A percentile compares a stretch with the other conserved stretches of the same genome.
Evolutionary conservation across 306 rosid genomes (phyloP).

Genomic region (Bauhinia variegata): DNA sequence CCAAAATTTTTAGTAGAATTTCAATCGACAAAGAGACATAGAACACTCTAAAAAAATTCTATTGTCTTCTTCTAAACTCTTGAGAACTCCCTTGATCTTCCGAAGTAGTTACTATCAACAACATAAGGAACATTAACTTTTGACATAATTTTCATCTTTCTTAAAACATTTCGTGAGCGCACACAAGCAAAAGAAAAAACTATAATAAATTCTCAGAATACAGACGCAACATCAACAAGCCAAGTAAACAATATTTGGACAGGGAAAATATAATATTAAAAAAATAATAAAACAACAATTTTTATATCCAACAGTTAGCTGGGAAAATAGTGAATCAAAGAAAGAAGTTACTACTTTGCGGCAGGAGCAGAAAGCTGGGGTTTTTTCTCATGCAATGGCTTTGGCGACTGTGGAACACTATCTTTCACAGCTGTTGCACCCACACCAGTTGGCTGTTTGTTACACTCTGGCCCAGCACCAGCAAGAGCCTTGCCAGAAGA

Average conservation of each 20-base stretch:
- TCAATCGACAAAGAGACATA: not conserved
- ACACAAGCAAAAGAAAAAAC: not conserved
- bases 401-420: conserved; percentile 56
- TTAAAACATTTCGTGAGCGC: conserved; percentile 14
- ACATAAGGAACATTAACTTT: conserved; percentile 21
- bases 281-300: not conserved
- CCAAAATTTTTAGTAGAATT: conserved; percentile 4
- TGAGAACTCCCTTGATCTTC: not conserved
- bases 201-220: not conserved
- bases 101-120: not conserved
- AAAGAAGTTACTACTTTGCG: conserved; percentile 56
- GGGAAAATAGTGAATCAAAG: conserved; percentile 11
- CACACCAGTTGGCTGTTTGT: conserved; percentile 48
- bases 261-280: not conserved
- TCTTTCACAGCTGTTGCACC: conserved; percentile 54
- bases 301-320: not conserved
- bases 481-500: conserved; percentile 42
- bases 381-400: conserved; percentile 70
- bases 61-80: not conserved
- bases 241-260: conserved; percentile 5
- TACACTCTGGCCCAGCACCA: conserved; percentile 40
- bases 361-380: conserved; percentile 71
- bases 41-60: not conserved
- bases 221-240: conserved; percentile 9
- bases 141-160: conserved; percentile 16